Conservation (phyloP, 2,329 filamentous ascomycete genomes). For the Diaporthe velutina region DNA sequence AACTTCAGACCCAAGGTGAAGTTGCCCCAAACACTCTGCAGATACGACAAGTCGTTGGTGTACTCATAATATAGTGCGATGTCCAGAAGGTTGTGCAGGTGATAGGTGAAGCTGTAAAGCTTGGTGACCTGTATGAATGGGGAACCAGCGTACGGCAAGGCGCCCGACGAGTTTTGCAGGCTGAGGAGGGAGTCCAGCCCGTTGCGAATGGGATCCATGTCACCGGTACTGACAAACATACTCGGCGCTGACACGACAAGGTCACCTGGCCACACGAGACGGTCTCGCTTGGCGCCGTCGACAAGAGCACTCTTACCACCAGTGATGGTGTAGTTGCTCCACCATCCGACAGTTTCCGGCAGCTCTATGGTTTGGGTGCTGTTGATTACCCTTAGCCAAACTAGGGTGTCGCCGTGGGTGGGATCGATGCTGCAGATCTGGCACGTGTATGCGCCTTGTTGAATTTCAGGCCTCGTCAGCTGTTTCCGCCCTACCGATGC, state of each 20-base stretch:
- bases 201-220: conserved; percentile 63
- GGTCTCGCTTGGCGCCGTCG: conserved; percentile 71
- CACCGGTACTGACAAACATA: conserved; percentile 66
- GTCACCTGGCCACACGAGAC: conserved; percentile 72
- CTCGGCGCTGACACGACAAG: conserved; percentile 68
- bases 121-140: conserved; percentile 51
- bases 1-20: conserved; percentile 62
- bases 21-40: conserved; percentile 59
- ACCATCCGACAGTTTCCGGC: conserved; percentile 32
- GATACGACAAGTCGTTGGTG: conserved; percentile 63
- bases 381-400: conserved; percentile 34
- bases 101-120: conserved; percentile 64
- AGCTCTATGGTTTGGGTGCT: conserved; percentile 33
- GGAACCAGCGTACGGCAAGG: conserved; percentile 62
- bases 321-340: conserved; percentile 48
- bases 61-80: conserved; percentile 70
- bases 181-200: conserved; percentile 62
- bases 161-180: conserved; percentile 51
- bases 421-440: conserved; percentile 39
- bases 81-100: conserved; percentile 69
- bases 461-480: neutral
- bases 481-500: conserved; percentile 40
- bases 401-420: conserved; percentile 38
- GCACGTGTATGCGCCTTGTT: conserved; percentile 14
- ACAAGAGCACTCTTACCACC: conserved; percentile 47